These are phyloP conservation scores for Calonectria leucothoes DNA, from an alignment of 2,329 filamentous ascomycete species.

Conservation along the genomic window DNA sequence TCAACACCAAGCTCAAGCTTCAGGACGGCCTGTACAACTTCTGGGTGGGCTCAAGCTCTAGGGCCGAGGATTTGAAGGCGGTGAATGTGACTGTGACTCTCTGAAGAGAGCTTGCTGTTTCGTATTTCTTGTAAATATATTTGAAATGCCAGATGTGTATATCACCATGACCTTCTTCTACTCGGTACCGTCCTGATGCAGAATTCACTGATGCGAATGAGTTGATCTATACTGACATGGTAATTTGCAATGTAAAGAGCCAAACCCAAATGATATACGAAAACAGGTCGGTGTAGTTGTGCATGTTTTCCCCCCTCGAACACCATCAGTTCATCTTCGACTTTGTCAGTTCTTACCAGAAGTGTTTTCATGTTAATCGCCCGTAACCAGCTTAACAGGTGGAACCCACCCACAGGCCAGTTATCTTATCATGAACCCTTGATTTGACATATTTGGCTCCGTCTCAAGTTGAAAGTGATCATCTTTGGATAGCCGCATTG, in stretches of 20 bases:
- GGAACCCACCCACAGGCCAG: background rate
- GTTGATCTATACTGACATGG: background rate
- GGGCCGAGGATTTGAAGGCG: conserved; percentile 30
- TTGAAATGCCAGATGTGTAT: background rate
- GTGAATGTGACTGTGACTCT: conserved; percentile 30
- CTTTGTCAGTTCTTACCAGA: background rate
- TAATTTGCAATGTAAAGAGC: background rate
- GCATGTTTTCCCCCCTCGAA: background rate
- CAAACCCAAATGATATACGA: background rate
- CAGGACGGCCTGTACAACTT: conserved; percentile 43
- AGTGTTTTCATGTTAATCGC: background rate
- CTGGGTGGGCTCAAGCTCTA: conserved; percentile 45
- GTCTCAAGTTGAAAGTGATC: background rate
- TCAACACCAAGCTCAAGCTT: conserved; percentile 38
- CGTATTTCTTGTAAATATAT: conserved; percentile 10
- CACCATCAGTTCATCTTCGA: background rate
- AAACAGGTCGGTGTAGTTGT: background rate
- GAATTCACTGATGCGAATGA: too few relatives aligned
- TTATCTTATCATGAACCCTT: background rate
- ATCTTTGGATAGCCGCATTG: background rate
- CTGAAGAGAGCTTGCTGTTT: background rate
- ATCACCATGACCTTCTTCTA: background rate
- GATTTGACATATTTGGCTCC: background rate
- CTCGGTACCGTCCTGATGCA: background rate
- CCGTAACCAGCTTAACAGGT: background rate